Evolutionary conservation across 73 alveolate genomes (phyloP), one percentile per base, ranked within the genome.

Genomic region (Paramecium sexaurelia): DNA sequence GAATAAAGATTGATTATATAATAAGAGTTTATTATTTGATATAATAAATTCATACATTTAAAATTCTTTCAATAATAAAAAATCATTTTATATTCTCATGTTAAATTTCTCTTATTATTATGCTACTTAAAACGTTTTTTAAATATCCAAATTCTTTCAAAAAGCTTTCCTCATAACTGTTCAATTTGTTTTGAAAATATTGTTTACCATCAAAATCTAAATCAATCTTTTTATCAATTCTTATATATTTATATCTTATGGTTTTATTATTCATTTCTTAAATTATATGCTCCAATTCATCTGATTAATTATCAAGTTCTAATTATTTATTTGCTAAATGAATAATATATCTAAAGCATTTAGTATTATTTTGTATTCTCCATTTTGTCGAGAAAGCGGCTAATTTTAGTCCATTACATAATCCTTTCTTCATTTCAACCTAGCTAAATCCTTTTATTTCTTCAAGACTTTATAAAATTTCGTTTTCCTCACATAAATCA

Each of bases 361-460:
- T 95, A 3, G 20, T 55, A 10, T 33, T 88, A 39, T 15, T 45
- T 22, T 83, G 41, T 33, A 93, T 97, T 95, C 99, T 97, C 98
- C 99, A 97, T 11, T 92, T 43, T 22, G 94, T 94, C 19, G 71
- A 82, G 69, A 88, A 75, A 57, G 96, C 93, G 1, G 97, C 97
- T 87, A 92, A 97, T 89, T 95, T 85, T 10, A 97, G 71, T 15
- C 99, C 99, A 85, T 97, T 98, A 33, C 89, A 47, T 10, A 97
- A 96, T 10, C 98, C 99, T 69, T 96, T 98, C n/a, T 98, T 93
- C 13, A 92, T 95, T 92, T 96, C 99, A 2, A 98, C 98, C 22
- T 98, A 97, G 22, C 75, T 92, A 11, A 95, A 85, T 19, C 73
- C 56, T 7, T 92, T 71, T 51, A 47, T 33, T 26, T 66, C 92